Percentiles rank a stretch among this genome's conserved stretches.
phyloP scores from a whole-genome alignment of 1,284 basidiomycete species.

The Albatrellus sp. region DNA sequence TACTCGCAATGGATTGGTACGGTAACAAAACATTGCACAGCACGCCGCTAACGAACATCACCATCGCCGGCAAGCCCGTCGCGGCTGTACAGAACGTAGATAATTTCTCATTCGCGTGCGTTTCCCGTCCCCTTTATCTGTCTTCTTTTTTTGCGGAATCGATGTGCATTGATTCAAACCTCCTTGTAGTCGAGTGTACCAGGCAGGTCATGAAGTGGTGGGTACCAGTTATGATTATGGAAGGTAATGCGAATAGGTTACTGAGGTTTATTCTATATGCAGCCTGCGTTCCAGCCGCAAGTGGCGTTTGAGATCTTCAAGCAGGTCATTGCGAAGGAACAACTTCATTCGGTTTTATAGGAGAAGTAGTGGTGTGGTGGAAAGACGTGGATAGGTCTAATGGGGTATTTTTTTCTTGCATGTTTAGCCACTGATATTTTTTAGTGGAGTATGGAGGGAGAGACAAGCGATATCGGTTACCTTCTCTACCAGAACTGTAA shows the following conservation, averaged over 20 bases:
- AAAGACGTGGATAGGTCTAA: no score
- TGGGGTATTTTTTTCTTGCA: no score
- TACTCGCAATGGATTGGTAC: conserved; percentile 1
- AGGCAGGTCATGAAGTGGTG: conserved; percentile 1
- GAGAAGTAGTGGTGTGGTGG: no score
- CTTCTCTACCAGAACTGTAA: no score
- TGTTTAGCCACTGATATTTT: no score
- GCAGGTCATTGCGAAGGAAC: conserved; percentile 1
- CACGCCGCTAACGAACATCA: neutral
- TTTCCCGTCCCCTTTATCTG: neutral
- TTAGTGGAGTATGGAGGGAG: no score
- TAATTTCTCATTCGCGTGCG: neutral
- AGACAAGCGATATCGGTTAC: no score
- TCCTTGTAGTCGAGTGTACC: neutral
- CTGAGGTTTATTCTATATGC: neutral
- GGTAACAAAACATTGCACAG: neutral
- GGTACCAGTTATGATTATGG: neutral
- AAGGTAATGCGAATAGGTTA: neutral
- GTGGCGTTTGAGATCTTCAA: neutral
- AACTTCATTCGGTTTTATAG: neutral
- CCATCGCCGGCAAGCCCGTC: conserved; percentile 1
- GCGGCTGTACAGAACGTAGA: conserved; percentile 1
- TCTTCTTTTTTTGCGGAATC: neutral
- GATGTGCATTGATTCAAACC: neutral
- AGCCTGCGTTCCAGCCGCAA: conserved; percentile 1